Evolutionary conservation across 2,329 filamentous ascomycete species (phyloP), one percentile per base, ranked within the genome.

Genomic region (Microascus cirrosus): DNA sequence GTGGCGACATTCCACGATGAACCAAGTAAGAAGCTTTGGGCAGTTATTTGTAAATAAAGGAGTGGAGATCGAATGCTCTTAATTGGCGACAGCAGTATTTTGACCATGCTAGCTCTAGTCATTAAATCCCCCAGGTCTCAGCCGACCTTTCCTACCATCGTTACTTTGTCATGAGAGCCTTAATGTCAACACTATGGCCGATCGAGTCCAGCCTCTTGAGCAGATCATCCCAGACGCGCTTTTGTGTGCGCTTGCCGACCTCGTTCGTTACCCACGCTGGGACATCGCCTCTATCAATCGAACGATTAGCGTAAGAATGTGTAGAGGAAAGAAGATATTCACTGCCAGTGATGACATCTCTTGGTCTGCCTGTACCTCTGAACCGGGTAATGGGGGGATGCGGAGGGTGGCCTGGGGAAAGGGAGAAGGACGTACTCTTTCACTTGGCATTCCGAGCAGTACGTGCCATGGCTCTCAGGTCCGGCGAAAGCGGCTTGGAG

Each of bases 151-250:
- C 36, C 12, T 7, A 4, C 36, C 36, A 15, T 13, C 36, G 6
- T 42, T 42, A 42, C 10, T 42, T 42, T 42, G 36, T 13, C 36
- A 13, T n/a, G 36, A 42, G 36, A 42, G 36, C 36, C 36, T 42
- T n/a, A 13, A 42, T 42, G 15, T 42, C 36, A n/a, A 42, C 36
- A 12, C 68, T 68, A 15, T 67, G 67, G 53, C 65, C 61, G 20
- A 64, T 59, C 12, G 48, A 51, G 56, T 72, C 66, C 24, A 71
- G 45, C 58, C 68, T 63, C 20, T 59, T 60, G 4, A 63, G 61
- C 28, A 71, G 50, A 10, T 57, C 53, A 3, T 67, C 60, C 68
- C 69, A 71, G 3, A 67, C 55, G 13, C 53, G 39, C 59, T 68
- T 61, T 59, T 68, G 64, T n/a, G 58, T 48, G 28, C 59, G 58